These are phyloP conservation scores for Geranium rotundifolium DNA, from an alignment of 345 rosid species.

Conservation along the genomic window DNA sequence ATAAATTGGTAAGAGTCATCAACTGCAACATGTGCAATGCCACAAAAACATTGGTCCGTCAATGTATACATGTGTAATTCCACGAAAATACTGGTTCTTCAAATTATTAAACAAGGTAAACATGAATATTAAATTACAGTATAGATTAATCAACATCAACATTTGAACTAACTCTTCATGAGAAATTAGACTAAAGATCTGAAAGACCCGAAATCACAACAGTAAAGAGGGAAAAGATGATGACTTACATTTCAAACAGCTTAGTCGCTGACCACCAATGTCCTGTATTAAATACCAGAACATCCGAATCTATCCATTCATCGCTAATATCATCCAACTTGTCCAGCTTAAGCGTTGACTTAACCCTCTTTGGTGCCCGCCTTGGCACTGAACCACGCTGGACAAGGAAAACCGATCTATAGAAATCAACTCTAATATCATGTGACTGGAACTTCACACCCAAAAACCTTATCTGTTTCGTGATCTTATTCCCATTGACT, in stretches of 20 bases:
- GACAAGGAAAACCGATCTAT: conserved; percentile 58
- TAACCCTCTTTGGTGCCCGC: conserved; percentile 59
- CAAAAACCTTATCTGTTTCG: conserved; percentile 40
- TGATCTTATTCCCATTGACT: conserved; percentile 43
- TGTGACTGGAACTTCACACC: conserved; percentile 41
- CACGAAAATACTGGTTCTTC: no score
- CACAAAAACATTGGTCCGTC: no score
- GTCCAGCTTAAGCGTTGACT: conserved; percentile 39
- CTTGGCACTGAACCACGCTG: conserved; percentile 38
- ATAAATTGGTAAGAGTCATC: no score
- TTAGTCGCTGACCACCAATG: conserved; percentile 73
- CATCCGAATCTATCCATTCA: conserved; percentile 64
- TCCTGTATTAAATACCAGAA: conserved; percentile 58
- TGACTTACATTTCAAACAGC: conserved; percentile 60
- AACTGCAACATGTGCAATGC: no score
- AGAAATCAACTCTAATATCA: conserved; percentile 45
- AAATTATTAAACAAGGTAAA: no score
- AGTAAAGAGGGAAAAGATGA: neutral
- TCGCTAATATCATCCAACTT: conserved; percentile 52
- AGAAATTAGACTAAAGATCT: no score
- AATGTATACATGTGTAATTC: no score
- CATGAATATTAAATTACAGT: no score
- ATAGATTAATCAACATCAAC: no score
- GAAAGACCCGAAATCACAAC: no score
- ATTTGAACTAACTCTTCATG: no score